phyloP scores from a whole-genome alignment of 1,139 yeast genomes.

The Debaryomyces fabryi region DNA sequence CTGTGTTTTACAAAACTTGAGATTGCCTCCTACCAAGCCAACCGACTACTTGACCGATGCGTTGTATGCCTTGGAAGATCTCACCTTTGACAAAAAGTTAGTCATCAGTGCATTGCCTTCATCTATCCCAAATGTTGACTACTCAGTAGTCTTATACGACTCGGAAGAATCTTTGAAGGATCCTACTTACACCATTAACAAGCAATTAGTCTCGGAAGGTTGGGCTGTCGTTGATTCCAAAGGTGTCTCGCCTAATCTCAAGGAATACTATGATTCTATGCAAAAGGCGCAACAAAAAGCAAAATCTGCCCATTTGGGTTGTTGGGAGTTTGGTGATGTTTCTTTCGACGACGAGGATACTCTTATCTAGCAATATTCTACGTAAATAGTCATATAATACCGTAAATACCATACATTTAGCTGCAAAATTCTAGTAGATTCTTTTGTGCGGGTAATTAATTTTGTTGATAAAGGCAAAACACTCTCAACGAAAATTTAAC shows the following conservation, averaged over 20 bases:
- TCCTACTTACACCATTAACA: constrained; percentile 64
- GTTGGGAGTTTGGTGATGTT: constrained; percentile 84
- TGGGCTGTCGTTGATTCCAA: constrained; percentile 61
- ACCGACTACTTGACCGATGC: constrained; percentile 65
- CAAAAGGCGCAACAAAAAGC: constrained; percentile 51
- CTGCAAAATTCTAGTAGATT: constrained; percentile 4
- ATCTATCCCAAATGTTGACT: constrained; percentile 43
- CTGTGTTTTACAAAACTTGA: constrained; percentile 57
- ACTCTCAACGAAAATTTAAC: constrained; percentile 1
- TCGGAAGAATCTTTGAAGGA: constrained; percentile 60
- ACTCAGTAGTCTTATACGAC: constrained; percentile 60
- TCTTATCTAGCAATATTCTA: background rate
- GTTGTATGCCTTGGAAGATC: constrained; percentile 56
- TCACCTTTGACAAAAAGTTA: constrained; percentile 55
- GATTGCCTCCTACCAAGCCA: constrained; percentile 61
- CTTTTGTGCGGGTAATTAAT: constrained; percentile 7
- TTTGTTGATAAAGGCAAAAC: background rate
- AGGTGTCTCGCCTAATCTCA: constrained; percentile 25
- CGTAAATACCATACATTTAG: background rate
- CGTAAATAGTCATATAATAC: constrained; percentile 2
- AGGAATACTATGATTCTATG: constrained; percentile 42
- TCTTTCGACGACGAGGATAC: constrained; percentile 57
- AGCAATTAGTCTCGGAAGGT: constrained; percentile 63
- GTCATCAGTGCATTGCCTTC: constrained; percentile 57
- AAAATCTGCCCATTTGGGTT: constrained; percentile 57